These are phyloP conservation scores for Inonotus hispidus DNA, from an alignment of 1,284 basidiomycete species.

Conservation along the genomic window DNA sequence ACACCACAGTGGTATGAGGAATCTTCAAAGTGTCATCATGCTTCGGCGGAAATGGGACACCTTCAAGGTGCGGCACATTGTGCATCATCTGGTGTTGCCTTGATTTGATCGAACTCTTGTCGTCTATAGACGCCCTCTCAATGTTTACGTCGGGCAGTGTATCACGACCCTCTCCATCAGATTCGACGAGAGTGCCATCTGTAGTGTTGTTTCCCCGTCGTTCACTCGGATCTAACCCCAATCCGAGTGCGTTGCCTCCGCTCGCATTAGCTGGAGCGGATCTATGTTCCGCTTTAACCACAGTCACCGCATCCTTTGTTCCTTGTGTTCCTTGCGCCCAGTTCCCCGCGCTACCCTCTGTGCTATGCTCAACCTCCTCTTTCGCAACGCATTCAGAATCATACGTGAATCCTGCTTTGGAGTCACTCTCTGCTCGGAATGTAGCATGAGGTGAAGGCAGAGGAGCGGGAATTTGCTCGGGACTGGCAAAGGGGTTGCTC, in stretches of 20 bases:
- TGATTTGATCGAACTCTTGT: neutral
- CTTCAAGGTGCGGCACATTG: neutral
- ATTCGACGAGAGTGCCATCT: conserved; percentile 7
- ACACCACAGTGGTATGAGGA: neutral
- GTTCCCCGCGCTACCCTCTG: neutral
- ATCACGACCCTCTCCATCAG: neutral
- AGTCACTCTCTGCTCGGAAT: neutral
- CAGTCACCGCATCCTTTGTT: neutral
- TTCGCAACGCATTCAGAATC: neutral
- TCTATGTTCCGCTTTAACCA: neutral
- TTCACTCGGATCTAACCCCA: neutral
- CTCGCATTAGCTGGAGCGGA: neutral
- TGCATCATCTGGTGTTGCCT: neutral
- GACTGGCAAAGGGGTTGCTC: neutral
- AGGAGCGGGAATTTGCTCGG: neutral
- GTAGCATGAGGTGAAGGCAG: neutral
- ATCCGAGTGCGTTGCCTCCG: neutral
- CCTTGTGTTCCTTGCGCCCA: neutral
- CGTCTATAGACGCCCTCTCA: conserved; percentile 4
- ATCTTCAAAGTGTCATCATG: neutral
- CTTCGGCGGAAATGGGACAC: neutral
- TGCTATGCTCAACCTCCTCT: neutral
- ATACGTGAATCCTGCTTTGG: neutral
- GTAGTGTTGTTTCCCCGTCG: conserved; percentile 6
- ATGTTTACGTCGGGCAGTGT: conserved; percentile 4